Evolutionary conservation across 2,329 filamentous ascomycete species (phyloP).

Genomic region (Colletotrichum acutatum): DNA sequence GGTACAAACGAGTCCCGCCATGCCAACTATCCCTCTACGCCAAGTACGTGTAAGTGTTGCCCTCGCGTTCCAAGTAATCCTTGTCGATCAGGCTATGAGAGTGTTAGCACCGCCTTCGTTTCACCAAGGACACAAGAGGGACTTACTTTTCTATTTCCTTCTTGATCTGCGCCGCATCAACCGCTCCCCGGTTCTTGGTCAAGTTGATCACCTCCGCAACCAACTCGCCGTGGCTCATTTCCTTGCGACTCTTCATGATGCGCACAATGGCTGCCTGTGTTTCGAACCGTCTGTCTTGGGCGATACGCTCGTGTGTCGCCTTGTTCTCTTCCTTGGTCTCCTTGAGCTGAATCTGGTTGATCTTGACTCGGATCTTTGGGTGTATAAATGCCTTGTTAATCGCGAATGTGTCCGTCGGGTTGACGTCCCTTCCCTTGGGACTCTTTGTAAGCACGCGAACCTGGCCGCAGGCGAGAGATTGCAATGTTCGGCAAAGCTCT

Average conservation of each 20-base stretch:
- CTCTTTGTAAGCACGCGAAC: constrained; percentile 85
- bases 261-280: constrained; percentile 96
- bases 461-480: constrained; percentile 94
- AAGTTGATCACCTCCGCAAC: constrained; percentile 93
- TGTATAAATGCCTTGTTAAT: constrained; percentile 84
- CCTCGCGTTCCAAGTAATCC: constrained; percentile 88
- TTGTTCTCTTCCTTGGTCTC: constrained; percentile 96
- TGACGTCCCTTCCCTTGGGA: constrained; percentile 86
- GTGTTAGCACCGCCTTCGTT: constrained; percentile 41
- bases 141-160: constrained; percentile 93
- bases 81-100: constrained; percentile 82
- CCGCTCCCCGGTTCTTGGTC: constrained; percentile 85
- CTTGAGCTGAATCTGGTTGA: constrained; percentile 98
- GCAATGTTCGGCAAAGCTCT: constrained; percentile 89
- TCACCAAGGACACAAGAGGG: not conserved
- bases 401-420: constrained; percentile 81
- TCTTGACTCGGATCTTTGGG: constrained; percentile 91
- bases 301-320: constrained; percentile 90
- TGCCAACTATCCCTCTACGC: constrained; percentile 57
- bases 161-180: constrained; percentile 92
- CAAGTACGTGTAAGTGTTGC: constrained; percentile 76
- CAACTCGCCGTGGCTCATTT: constrained; percentile 85
- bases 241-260: constrained; percentile 96
- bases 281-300: constrained; percentile 91
- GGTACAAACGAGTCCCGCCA: not conserved